Evolutionary conservation across 2,329 filamentous ascomycete species (phyloP).

Genomic region (Epichloe glyceriae): DNA sequence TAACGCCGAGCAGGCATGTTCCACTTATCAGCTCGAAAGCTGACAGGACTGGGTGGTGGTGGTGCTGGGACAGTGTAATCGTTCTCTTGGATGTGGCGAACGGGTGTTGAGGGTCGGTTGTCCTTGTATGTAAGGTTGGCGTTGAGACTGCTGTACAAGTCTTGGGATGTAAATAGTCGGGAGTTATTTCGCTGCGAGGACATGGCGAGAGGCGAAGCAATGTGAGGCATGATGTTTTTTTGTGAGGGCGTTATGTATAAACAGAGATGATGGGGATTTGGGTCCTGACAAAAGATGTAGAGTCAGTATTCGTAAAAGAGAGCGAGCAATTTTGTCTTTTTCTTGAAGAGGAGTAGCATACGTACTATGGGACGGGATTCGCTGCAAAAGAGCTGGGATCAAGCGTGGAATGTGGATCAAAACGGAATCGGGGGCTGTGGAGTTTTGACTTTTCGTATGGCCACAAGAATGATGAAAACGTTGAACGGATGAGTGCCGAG

Average conservation of each 20-base stretch:
- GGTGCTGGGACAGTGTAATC: slow-evolving; percentile 54
- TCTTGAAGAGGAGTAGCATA: background rate
- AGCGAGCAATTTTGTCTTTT: background rate
- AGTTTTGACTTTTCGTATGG: background rate
- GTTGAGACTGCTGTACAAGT: slow-evolving; percentile 40
- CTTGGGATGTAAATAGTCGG: slow-evolving; percentile 31
- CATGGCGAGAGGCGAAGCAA: slow-evolving; percentile 33
- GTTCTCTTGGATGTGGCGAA: slow-evolving; percentile 39
- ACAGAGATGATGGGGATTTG: background rate
- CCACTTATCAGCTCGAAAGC: slow-evolving; percentile 37
- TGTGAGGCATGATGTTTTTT: slow-evolving; percentile 20
- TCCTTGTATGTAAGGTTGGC: slow-evolving; percentile 34
- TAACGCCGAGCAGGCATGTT: slow-evolving; percentile 2
- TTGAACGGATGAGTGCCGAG: background rate
- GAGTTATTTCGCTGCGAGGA: slow-evolving; percentile 32
- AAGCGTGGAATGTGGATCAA: background rate
- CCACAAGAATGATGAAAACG: background rate
- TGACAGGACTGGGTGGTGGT: slow-evolving; percentile 50
- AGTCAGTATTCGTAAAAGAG: background rate
- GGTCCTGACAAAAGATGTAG: background rate
- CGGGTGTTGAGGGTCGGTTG: slow-evolving; percentile 30
- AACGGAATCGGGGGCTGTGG: background rate
- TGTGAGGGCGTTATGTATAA: background rate
- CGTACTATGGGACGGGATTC: background rate
- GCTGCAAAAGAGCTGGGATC: background rate